These are phyloP conservation scores for Croton laevigatus DNA, from an alignment of 441 rosid genomes.

Conservation along the genomic window DNA sequence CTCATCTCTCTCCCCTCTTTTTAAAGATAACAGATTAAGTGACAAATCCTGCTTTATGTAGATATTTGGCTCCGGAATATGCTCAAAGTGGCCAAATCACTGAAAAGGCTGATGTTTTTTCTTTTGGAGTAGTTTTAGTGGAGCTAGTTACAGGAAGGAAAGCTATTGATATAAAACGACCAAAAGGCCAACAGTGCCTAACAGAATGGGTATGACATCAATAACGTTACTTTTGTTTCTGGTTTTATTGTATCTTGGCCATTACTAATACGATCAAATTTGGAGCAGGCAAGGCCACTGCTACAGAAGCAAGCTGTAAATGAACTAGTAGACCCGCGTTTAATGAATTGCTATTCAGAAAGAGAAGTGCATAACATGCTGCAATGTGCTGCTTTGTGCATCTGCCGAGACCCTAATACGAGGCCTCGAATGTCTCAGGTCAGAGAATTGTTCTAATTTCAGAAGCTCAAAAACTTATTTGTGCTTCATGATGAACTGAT, in stretches of 20 bases:
- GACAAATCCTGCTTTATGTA: slow-evolving; percentile 25
- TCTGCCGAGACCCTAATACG: slow-evolving; percentile 65
- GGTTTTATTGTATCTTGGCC: slow-evolving; percentile 17
- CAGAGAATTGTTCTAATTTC: not conserved
- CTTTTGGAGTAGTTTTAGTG: slow-evolving; percentile 84
- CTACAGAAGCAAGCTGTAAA: slow-evolving; percentile 61
- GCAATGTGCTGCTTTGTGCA: slow-evolving; percentile 77
- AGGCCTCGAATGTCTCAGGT: slow-evolving; percentile 99
- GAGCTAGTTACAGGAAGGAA: slow-evolving; percentile 94
- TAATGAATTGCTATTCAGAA: slow-evolving; percentile 49
- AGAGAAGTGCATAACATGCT: slow-evolving; percentile 69
- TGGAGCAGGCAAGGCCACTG: slow-evolving; percentile 84
- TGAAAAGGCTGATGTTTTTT: slow-evolving; percentile 93
- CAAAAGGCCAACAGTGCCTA: slow-evolving; percentile 96
- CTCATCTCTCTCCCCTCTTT: slow-evolving; percentile 8
- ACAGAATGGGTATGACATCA: slow-evolving; percentile 82
- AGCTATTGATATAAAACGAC: slow-evolving; percentile 83
- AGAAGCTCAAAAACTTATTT: not conserved
- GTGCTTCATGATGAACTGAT: not conserved
- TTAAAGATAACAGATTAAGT: not conserved
- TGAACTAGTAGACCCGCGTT: slow-evolving; percentile 69
- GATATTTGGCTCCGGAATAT: slow-evolving; percentile 98
- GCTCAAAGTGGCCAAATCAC: slow-evolving; percentile 96
- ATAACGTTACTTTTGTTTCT: slow-evolving; percentile 1
- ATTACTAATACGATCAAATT: slow-evolving; percentile 10